Evolutionary conservation across 768 basidiomycete genomes (phyloP).

Genomic region (Hemileccinum impolitum): DNA sequence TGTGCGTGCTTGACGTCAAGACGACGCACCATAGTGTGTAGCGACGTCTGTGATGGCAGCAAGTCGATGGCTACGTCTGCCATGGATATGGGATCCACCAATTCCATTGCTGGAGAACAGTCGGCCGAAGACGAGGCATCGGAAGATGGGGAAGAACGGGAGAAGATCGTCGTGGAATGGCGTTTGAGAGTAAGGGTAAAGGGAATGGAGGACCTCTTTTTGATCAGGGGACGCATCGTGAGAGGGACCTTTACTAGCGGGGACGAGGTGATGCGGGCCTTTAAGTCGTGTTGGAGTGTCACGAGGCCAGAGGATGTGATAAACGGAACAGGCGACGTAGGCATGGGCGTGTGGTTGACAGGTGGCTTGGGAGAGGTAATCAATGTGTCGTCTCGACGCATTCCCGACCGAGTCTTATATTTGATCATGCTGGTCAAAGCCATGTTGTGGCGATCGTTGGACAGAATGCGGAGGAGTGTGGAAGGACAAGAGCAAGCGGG

Average conservation of each 20-base stretch:
- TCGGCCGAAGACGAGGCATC: slow-evolving; percentile 7
- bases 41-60: background rate
- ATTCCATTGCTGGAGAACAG: slow-evolving; percentile 15
- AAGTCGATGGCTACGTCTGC: slow-evolving; percentile 1
- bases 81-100: slow-evolving; percentile 21
- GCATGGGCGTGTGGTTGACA: slow-evolving; percentile 29
- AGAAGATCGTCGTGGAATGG: slow-evolving; percentile 24
- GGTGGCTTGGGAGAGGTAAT: slow-evolving; percentile 17
- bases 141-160: slow-evolving; percentile 18
- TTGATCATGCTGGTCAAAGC: slow-evolving; percentile 10
- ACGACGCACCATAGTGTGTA: slow-evolving; percentile 14
- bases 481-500: slow-evolving; percentile 8
- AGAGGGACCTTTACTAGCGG: slow-evolving; percentile 26
- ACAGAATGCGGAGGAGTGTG: slow-evolving; percentile 17
- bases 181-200: slow-evolving; percentile 23
- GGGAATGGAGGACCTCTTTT: slow-evolving; percentile 26
- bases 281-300: slow-evolving; percentile 29
- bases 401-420: slow-evolving; percentile 19
- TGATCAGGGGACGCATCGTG: slow-evolving; percentile 25
- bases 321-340: slow-evolving; percentile 25
- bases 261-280: slow-evolving; percentile 25
- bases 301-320: slow-evolving; percentile 26
- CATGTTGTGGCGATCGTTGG: slow-evolving; percentile 16
- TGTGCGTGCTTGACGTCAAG: background rate
- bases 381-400: slow-evolving; percentile 10